These are phyloP conservation scores for Fomitopsis pulvina DNA, from an alignment of 768 basidiomycete species.

Conservation along the genomic window DNA sequence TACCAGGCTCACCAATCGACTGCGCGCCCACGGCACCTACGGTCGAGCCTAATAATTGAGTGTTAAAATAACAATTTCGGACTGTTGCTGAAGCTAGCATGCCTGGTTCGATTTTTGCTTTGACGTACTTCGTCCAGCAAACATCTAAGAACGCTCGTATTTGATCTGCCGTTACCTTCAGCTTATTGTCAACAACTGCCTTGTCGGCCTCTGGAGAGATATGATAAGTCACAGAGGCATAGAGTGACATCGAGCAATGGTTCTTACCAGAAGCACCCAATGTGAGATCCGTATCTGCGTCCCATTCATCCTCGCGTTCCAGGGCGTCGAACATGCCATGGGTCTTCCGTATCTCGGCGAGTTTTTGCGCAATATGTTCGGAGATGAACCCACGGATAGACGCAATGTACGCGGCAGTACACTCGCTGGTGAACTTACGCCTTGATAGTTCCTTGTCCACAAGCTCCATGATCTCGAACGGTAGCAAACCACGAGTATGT, in stretches of 20 bases:
- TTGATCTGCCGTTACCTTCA: constrained; percentile 83
- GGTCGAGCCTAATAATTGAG: constrained; percentile 66
- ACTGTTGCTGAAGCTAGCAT: background rate
- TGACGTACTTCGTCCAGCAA: constrained; percentile 88
- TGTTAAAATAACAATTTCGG: background rate
- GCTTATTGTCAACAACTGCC: constrained; percentile 80
- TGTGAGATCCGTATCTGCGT: constrained; percentile 67
- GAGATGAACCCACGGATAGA: constrained; percentile 67
- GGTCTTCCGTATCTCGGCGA: constrained; percentile 60
- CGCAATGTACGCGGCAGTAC: constrained; percentile 62
- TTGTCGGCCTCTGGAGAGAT: constrained; percentile 49
- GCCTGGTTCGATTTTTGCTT: constrained; percentile 96
- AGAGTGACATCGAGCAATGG: background rate
- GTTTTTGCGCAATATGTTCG: constrained; percentile 54
- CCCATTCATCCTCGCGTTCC: constrained; percentile 69
- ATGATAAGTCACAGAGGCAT: constrained; percentile 1
- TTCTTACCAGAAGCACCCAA: constrained; percentile 61
- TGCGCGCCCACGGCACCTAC: constrained; percentile 98
- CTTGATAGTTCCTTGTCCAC: constrained; percentile 55
- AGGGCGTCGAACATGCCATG: constrained; percentile 84
- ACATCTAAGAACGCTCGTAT: constrained; percentile 74
- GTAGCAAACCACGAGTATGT: constrained; percentile 60
- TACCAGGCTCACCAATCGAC: constrained; percentile 98
- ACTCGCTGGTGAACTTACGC: constrained; percentile 60
- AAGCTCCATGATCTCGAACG: constrained; percentile 78